Percentiles rank a stretch among this genome's conserved stretches.
These are phyloP conservation scores for Neocatenulostroma microsporum DNA, from an alignment of 2,329 filamentous ascomycete genomes.

Conservation along the genomic window DNA sequence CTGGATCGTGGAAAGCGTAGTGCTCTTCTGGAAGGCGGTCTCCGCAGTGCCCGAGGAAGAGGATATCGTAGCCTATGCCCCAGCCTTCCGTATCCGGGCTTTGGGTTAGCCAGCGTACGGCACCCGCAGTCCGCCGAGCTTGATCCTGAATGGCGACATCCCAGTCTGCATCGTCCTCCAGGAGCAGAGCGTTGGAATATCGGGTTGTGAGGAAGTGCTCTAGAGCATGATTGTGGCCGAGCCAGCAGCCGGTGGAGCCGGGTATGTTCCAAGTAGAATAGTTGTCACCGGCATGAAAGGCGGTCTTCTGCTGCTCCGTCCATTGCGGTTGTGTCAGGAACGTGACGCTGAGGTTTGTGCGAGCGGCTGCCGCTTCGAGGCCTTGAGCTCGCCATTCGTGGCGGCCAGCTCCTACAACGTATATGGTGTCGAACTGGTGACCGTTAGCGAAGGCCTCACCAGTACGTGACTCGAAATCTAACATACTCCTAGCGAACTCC, in stretches of 20 bases:
- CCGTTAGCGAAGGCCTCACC: too few relatives aligned
- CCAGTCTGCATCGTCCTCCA: conserved; percentile 35
- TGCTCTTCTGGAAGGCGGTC: too few relatives aligned
- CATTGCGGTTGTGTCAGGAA: background rate
- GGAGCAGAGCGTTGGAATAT: conserved; percentile 23
- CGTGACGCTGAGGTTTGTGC: background rate
- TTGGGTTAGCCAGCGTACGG: too few relatives aligned
- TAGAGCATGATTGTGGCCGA: conserved; percentile 27
- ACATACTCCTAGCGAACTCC: too few relatives aligned
- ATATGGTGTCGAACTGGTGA: conserved; percentile 1
- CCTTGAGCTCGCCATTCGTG: conserved; percentile 1
- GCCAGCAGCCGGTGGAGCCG: conserved; percentile 19
- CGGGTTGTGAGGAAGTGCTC: conserved; percentile 22
- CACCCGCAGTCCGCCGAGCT: too few relatives aligned
- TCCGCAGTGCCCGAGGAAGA: conserved; percentile 35
- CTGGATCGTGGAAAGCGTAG: conserved; percentile 13
- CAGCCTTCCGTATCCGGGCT: conserved; percentile 25
- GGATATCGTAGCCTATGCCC: conserved; percentile 30
- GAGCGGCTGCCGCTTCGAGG: background rate
- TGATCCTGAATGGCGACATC: conserved; percentile 26
- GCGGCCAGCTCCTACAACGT: background rate
- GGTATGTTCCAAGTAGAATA: background rate
- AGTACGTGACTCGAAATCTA: too few relatives aligned
- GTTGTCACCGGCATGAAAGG: background rate
- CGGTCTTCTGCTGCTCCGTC: background rate